phyloP scores from a whole-genome alignment of 2,329 filamentous ascomycete genomes.

The Acephala macrosclerotiorum region DNA sequence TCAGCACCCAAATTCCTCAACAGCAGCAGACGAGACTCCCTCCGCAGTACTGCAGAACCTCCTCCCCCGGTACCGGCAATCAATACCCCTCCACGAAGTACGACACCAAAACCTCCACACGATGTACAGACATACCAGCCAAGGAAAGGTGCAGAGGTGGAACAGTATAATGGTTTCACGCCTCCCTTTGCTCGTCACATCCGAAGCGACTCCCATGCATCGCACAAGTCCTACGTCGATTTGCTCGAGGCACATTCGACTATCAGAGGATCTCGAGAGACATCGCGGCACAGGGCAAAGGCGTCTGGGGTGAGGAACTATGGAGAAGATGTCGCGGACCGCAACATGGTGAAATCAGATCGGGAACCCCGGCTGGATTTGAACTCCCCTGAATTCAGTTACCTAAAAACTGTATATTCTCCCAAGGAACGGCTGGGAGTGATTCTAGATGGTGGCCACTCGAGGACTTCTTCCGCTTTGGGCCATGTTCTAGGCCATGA shows the following conservation, averaged over 20 bases:
- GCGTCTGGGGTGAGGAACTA: conserved; percentile 61
- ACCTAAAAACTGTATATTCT: conserved; percentile 28
- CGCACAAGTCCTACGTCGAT: conserved; percentile 51
- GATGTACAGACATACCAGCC: conserved; percentile 27
- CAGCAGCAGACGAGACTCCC: conserved; percentile 11
- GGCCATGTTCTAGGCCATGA: conserved; percentile 29
- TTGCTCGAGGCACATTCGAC: conserved; percentile 65
- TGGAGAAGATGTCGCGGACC: conserved; percentile 70
- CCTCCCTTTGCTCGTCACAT: conserved; percentile 21
- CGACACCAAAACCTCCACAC: conserved; percentile 14
- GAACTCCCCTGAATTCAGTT: conserved; percentile 31
- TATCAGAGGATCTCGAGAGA: conserved; percentile 51
- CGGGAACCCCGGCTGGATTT: conserved; percentile 23
- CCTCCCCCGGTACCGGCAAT: conserved; percentile 17
- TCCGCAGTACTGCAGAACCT: conserved; percentile 2
- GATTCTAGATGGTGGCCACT: conserved; percentile 15
- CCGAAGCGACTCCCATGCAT: conserved; percentile 19
- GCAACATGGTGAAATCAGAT: conserved; percentile 51
- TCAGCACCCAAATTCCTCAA: conserved; percentile 27
- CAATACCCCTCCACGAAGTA: conserved; percentile 12
- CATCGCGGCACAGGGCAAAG: conserved; percentile 52
- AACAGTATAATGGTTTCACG: conserved; percentile 1
- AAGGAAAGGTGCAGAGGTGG: conserved; percentile 12
- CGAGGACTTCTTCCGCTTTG: conserved; percentile 22
- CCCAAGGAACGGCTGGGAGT: conserved; percentile 10